phyloP scores from a whole-genome alignment of 2,329 filamentous ascomycete genomes.

The Plenodomus biglobosus region DNA sequence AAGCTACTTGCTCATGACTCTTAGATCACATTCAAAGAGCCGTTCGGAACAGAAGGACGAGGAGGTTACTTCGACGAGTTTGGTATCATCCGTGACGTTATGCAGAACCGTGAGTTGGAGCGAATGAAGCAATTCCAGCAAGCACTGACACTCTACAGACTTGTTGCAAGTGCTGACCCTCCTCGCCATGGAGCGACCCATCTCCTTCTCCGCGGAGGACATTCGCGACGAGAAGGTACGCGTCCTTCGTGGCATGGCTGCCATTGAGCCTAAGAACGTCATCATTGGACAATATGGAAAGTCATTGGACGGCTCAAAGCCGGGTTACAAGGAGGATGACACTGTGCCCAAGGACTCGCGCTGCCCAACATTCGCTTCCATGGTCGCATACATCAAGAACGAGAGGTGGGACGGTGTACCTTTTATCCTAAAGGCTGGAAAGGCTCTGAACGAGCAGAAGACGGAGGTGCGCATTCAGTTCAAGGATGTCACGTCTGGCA shows the following conservation, averaged over 20 bases:
- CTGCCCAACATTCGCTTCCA: constrained; percentile 96
- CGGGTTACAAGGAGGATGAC: constrained; percentile 97
- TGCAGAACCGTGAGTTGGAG: constrained; percentile 81
- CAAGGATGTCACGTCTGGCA: constrained; percentile 98
- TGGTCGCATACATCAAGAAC: constrained; percentile 99
- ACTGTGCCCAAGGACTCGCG: constrained; percentile 96
- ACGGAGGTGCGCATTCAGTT: constrained; percentile 99
- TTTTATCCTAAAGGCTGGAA: constrained; percentile 99
- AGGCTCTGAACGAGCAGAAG: constrained; percentile 99
- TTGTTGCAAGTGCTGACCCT: constrained; percentile 94
- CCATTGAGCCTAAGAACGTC: constrained; percentile 98
- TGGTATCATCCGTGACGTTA: constrained; percentile 98
- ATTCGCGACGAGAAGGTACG: constrained; percentile 98
- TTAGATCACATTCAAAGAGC: constrained; percentile 96
- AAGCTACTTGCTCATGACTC: neutral
- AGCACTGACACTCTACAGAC: constrained; percentile 52
- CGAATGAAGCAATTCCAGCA: neutral
- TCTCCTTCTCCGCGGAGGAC: constrained; percentile 97
- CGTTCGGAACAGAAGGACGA: constrained; percentile 95
- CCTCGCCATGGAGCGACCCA: constrained; percentile 95
- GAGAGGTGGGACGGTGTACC: constrained; percentile 99
- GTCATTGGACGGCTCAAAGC: constrained; percentile 94
- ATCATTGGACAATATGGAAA: constrained; percentile 99
- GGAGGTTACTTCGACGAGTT: constrained; percentile 99
- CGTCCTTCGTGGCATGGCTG: constrained; percentile 87